phyloP scores from a whole-genome alignment of 2,329 filamentous ascomycete genomes.

The Conoideocrella luteorostrata region DNA sequence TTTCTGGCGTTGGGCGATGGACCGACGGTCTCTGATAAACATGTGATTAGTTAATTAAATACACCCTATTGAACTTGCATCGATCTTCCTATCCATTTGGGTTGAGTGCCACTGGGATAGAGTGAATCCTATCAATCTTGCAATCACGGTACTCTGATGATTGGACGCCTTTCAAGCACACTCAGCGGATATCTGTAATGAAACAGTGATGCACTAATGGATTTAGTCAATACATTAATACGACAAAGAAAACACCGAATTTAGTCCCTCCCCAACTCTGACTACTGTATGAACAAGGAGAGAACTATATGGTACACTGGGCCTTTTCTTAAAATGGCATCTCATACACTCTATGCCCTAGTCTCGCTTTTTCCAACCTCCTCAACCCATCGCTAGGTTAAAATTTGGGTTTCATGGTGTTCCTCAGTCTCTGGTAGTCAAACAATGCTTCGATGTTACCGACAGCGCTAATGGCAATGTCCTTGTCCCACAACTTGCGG shows the following conservation, averaged over 20 bases:
- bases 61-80: too few relatives aligned
- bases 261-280: conserved; percentile 13
- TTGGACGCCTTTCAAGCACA: too few relatives aligned
- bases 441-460: conserved; percentile 83
- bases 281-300: conserved; percentile 29
- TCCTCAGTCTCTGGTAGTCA: conserved; percentile 72
- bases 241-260: conserved; percentile 12
- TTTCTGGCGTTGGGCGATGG: conserved; percentile 10
- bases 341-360: conserved; percentile 51
- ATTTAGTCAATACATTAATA: conserved; percentile 3
- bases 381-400: conserved; percentile 28
- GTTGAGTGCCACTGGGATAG: too few relatives aligned
- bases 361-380: conserved; percentile 29
- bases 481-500: conserved; percentile 95
- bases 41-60: not conserved
- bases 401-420: conserved; percentile 81
- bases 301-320: conserved; percentile 50
- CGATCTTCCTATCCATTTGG: too few relatives aligned
- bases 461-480: conserved; percentile 88
- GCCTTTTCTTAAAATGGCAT: conserved; percentile 40
- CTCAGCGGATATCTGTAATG: too few relatives aligned
- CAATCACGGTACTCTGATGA: too few relatives aligned
- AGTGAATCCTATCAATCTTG: too few relatives aligned
- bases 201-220: not conserved
- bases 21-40: not conserved